Percentiles rank a stretch among this genome's conserved stretches.
phyloP scores from a whole-genome alignment of 805 yeast genomes.

The Candida qinlingensis region DNA sequence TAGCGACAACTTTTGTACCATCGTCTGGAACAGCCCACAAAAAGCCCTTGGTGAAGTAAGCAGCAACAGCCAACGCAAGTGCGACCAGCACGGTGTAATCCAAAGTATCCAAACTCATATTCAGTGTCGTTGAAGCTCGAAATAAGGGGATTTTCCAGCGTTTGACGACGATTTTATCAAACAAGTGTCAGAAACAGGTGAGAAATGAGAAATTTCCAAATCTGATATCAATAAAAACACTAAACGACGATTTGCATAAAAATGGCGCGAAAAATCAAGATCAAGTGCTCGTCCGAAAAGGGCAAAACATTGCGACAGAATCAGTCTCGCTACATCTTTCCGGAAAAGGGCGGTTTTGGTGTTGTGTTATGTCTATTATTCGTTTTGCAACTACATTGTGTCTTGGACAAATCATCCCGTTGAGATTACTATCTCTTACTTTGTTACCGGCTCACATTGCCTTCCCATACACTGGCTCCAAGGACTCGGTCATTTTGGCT shows the following conservation, averaged over 20 bases:
- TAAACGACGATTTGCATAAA: not conserved
- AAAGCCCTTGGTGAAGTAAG: constrained; percentile 62
- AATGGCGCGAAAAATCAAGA: not conserved
- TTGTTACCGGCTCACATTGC: not conserved
- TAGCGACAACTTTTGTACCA: constrained; percentile 29
- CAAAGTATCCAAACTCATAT: constrained; percentile 61
- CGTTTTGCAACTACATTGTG: too few relatives aligned
- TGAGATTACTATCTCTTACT: too few relatives aligned
- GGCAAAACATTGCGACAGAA: not conserved
- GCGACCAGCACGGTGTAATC: constrained; percentile 66
- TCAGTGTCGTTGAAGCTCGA: not conserved
- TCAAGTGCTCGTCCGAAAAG: not conserved
- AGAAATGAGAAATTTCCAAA: not conserved
- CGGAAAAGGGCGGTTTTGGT: not conserved
- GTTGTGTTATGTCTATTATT: too few relatives aligned
- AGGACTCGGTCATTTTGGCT: constrained; percentile 10
- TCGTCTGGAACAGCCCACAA: constrained; percentile 39
- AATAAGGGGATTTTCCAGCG: not conserved
- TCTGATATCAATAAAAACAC: not conserved
- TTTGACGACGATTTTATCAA: too few relatives aligned
- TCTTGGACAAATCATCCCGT: too few relatives aligned
- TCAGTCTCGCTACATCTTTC: too few relatives aligned
- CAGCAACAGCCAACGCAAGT: constrained; percentile 57
- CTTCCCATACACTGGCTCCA: constrained; percentile 17
- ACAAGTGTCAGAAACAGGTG: not conserved